Evolutionary conservation across 495 filamentous ascomycete species (phyloP), one percentile per base, ranked within the genome.

Genomic region (Sordaria brevicollis): DNA sequence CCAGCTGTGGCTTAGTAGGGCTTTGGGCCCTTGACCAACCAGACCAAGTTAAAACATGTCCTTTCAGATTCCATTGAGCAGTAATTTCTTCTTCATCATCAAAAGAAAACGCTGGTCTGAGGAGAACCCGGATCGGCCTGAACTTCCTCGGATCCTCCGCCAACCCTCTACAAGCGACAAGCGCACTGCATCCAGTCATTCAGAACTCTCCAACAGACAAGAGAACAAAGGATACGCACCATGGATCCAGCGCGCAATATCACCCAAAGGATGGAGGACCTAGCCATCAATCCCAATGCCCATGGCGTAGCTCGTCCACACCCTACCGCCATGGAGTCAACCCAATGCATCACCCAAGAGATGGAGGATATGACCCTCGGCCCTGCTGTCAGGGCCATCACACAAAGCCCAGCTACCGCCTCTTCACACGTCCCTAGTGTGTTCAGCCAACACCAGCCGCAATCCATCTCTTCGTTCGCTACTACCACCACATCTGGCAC

Each of bases 251-350:
- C 2, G 1, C 11, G 17, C 5, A 2, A 57, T 8, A 8, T 31
- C 2, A 31, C 49, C 0, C 25, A 31, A 13, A 31, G 31, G 2
- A 31, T 57, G 25, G 25, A 57, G 5, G 25, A 1, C 25, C 21
- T 15, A 0, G 8, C 25, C 5, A 8, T 57, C 13, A 17, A 31
- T 1, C 13, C 49, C 0, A 13, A 8, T 7, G 5, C 13, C 49
- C 25, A 3, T 7, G 25, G 11, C 21, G 0, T 29, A 0, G 6
- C 13, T 31, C 5, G 2, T 8, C 3, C 5, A 5, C 13, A 0
- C 21, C 3, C 49, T 25, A 57, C 38, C 2, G n/a, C 11, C 49
- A 62, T 62, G 49, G 25, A 62, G 49, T 62, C 49, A 62, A 31
- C 25, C 5, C 4, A 31, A 21, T 0, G 0, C 3, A 31, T 62